Base-by-base conservation (phyloP, 306 rosid genomes). In the Lablab purpureus region DNA sequence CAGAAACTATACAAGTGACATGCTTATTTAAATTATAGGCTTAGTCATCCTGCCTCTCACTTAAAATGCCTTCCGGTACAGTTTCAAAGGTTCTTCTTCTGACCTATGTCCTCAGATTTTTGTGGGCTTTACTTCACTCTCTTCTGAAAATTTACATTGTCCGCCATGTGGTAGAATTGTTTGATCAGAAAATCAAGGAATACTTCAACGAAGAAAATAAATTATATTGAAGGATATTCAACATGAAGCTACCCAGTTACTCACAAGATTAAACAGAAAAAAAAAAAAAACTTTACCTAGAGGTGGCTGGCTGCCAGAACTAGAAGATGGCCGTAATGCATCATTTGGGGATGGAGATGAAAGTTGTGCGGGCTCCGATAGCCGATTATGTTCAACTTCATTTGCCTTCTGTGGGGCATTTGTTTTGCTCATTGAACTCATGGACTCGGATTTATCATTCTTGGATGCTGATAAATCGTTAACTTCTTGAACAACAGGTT, bases 301-400 rank as follows among this genome's bases (percentile, higher is more conserved):
- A 56, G 76, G 71, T 76, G 79, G 81, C 75, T 63, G 84, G 74
- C 75, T 84, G 62, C 79, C 49, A 22, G 43, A 43, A 62, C 77
- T 79, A 45, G 89, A 87, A 76, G 85, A 67, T 68, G 82, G 80
- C 80, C 77, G 68, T 77, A 10, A 67, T 51, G 86, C 83, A 72
- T 72, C 86, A 71, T 81, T 85, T 49, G 51, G 19, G 41, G 88
- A 73, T 66, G 71, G 2, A 25, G 86, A 40, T 64, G 82, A 64
- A 56, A 80, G 80, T 13, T 74, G 78, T 12, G 76, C 78, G 28
- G 74, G 74, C 52, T 78, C 86, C 41, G 84, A 64, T 30, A 76
- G 52, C 67, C 5, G 36, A 58, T 43, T 74, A 51, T 62, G 82
- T 83, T 81, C 84, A 84, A 43, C 79, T 83, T 76, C 85, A 59